Evolutionary conservation across 192 early-diverging fungal species (phyloP).

Genomic region (Spizellomyces sp.): DNA sequence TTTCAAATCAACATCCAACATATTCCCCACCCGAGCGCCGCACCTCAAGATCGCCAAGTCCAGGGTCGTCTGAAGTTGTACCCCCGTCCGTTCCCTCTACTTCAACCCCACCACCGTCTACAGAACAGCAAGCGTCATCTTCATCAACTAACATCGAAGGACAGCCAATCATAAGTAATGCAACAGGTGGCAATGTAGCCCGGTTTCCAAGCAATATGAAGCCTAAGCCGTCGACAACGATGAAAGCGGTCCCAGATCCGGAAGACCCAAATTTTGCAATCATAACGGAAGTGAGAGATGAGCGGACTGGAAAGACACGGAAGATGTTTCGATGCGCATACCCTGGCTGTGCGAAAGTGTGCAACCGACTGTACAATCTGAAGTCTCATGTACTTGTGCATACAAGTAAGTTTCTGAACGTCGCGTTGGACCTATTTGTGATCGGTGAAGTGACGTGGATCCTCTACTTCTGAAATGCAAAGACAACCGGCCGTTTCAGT

Average conservation of each 20-base stretch:
- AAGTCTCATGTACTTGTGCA: constrained; percentile 58
- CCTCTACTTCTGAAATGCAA: not conserved
- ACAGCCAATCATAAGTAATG: constrained; percentile 2
- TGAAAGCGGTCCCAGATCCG: constrained; percentile 20
- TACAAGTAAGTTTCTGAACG: constrained; percentile 23
- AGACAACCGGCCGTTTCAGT: constrained; percentile 6
- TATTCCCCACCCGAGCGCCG: no score
- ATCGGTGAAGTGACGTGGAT: no score
- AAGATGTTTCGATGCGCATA: constrained; percentile 45
- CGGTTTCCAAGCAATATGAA: constrained; percentile 10
- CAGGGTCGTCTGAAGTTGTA: no score
- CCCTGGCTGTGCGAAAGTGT: constrained; percentile 57
- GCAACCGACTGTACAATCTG: constrained; percentile 62
- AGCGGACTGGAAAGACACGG: not conserved
- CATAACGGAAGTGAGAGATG: constrained; percentile 16
- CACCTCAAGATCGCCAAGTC: no score
- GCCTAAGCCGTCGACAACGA: constrained; percentile 1
- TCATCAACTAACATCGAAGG: not conserved
- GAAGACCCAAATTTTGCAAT: constrained; percentile 20
- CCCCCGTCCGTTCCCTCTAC: no score
- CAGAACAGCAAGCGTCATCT: not conserved
- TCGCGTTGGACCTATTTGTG: not conserved
- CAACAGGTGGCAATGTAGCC: constrained; percentile 1
- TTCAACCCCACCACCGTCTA: not conserved
- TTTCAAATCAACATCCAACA: no score